Base-by-base conservation (phyloP, 768 basidiomycete genomes). In the Leccinum imitatum region DNA sequence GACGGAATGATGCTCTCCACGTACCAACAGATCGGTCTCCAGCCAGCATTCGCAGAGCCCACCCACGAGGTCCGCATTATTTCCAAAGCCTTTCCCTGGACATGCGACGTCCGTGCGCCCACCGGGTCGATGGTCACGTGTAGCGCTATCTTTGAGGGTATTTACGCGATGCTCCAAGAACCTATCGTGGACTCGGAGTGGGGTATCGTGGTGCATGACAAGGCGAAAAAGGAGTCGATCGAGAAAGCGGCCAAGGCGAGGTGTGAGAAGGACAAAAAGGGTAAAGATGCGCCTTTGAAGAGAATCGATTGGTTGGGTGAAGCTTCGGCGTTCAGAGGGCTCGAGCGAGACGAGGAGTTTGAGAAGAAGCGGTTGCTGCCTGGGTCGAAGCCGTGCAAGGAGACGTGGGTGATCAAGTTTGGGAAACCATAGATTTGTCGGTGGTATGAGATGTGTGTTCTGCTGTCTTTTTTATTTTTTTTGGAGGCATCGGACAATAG, bases 251-350 rank as follows among this genome's bases (percentile, higher is more conserved):
- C 78, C 55, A 84, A 80, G 72, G 79, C 77, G 59, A 75, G 87
- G 58, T 57, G 71, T 6, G 79, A 80, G 6, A 66, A 64, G 51
- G 75, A 72, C 15, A 69, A 25, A 50, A 25, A 25, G 2, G 48
- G 23, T 19, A 46, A 57, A 47, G 78, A 79, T 52, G 64, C 70
- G 59, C 63, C 66, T 54, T 60, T 83, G 52, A 84, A 79, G 71
- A 73, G 89, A 63, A 82, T 90, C 9, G 89, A 90, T 71, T 86
- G 79, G 75, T 66, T 90, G 7, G 89, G 87, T 6, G 82, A 83
- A 39, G 68, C 64, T 33, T 83, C 83, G 9, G 70, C 83, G 41
- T 90, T 90, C 68, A 82, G 77, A 59, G 89, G 89, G 1, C 66
- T 90, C 62, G 83, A 85, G 65, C 80, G 73, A 71, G 82, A 87